Percentiles rank a stretch among this genome's conserved stretches.
Conservation (phyloP, 2,329 filamentous ascomycete genomes). For the Apiospora pterosperma region DNA sequence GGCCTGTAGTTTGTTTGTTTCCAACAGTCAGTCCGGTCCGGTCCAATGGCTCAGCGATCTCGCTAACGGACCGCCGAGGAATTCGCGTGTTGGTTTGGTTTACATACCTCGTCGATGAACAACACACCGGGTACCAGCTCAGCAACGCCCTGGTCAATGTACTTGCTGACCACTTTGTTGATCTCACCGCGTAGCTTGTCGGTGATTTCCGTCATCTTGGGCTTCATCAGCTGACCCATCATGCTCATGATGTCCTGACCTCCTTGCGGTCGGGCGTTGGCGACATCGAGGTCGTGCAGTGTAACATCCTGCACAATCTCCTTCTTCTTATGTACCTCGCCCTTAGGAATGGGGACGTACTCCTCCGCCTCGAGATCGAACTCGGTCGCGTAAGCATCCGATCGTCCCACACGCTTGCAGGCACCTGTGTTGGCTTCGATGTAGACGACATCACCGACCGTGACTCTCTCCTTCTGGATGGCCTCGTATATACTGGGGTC, state of each 20-base stretch:
- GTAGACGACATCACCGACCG: constrained; percentile 96
- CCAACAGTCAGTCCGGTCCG: constrained; percentile 16
- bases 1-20: constrained; percentile 55
- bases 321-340: constrained; percentile 98
- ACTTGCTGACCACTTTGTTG: constrained; percentile 98
- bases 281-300: constrained; percentile 92
- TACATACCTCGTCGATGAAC: constrained; percentile 91
- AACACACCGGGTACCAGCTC: constrained; percentile 97
- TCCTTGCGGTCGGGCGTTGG: constrained; percentile 91
- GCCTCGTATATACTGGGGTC: constrained; percentile 99
- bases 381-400: constrained; percentile 95
- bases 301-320: constrained; percentile 99
- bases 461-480: constrained; percentile 96
- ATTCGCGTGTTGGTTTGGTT: background rate
- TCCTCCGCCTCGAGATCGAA: constrained; percentile 98
- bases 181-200: constrained; percentile 95
- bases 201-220: constrained; percentile 98
- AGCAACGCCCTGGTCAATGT: constrained; percentile 96
- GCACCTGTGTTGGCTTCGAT: constrained; percentile 98
- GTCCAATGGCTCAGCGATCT: background rate
- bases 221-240: constrained; percentile 99
- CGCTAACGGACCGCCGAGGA: background rate
- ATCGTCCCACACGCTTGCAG: constrained; percentile 93
- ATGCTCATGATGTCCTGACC: constrained; percentile 99
- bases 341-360: constrained; percentile 97